Evolutionary conservation across 495 filamentous ascomycete genomes (phyloP).

Genomic region (Lophiotrema nucula): DNA sequence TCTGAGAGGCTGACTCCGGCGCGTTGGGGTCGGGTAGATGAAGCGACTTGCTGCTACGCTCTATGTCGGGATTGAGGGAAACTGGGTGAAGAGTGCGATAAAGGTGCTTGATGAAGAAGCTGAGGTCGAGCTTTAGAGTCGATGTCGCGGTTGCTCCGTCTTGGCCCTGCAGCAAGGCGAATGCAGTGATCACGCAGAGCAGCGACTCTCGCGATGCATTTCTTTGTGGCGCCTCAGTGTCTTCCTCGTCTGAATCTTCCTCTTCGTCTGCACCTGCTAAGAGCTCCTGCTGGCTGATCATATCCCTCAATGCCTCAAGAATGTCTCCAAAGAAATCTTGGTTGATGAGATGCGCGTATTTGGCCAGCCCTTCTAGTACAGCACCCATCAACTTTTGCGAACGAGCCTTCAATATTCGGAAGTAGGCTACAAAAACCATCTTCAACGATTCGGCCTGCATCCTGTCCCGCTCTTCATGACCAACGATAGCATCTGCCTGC

Average conservation of each 20-base stretch:
- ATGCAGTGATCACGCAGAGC: conserved; percentile 94
- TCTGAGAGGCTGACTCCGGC: conserved; percentile 34
- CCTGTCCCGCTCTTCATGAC: conserved; percentile 84
- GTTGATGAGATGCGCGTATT: conserved; percentile 94
- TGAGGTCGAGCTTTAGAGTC: conserved; percentile 78
- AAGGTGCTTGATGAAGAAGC: conserved; percentile 90
- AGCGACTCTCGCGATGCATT: conserved; percentile 81
- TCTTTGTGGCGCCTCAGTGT: conserved; percentile 48
- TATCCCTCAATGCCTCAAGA: conserved; percentile 87
- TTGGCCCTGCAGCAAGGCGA: conserved; percentile 88
- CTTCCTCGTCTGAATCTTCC: conserved; percentile 47
- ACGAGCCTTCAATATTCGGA: conserved; percentile 84
- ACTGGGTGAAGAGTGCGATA: conserved; percentile 78
- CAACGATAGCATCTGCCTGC: conserved; percentile 84
- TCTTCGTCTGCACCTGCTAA: conserved; percentile 44
- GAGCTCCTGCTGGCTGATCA: conserved; percentile 68
- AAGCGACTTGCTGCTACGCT: conserved; percentile 75
- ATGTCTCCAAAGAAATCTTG: conserved; percentile 97
- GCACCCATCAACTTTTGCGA: conserved; percentile 83
- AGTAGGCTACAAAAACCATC: conserved; percentile 91
- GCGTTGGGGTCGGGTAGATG: conserved; percentile 73
- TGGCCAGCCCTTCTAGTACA: conserved; percentile 85
- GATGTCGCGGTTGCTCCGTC: conserved; percentile 65
- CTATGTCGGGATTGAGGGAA: conserved; percentile 78
- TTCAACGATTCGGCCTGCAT: conserved; percentile 94